Conservation (phyloP, 768 basidiomycete genomes). For the Lentinus tigrinus region DNA sequence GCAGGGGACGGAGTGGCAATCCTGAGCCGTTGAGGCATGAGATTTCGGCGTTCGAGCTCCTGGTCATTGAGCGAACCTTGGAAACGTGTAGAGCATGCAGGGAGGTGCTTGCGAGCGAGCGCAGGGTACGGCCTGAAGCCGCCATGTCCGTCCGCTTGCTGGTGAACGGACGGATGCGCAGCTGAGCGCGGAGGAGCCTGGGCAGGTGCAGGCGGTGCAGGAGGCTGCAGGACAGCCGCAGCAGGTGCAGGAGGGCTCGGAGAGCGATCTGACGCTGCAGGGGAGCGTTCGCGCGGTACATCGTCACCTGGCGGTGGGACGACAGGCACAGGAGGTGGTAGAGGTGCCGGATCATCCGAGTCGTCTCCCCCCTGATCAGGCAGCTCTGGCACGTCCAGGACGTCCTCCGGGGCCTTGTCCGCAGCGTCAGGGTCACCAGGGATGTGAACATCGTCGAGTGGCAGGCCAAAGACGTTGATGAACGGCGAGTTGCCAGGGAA, state of each 20-base stretch:
- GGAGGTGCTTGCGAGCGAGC: constrained; percentile 4
- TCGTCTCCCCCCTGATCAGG: constrained; percentile 12
- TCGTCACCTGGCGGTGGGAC: not conserved
- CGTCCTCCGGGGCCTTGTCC: not conserved
- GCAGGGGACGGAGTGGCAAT: not conserved
- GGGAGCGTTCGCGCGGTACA: not conserved
- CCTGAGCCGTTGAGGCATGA: not conserved
- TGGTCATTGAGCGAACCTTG: constrained; percentile 2
- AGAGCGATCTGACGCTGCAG: not conserved
- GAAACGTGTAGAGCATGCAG: not conserved
- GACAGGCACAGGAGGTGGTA: not conserved
- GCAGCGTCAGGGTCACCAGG: not conserved
- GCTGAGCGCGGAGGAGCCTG: not conserved
- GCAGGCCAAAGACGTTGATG: constrained; percentile 4
- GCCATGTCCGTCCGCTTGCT: not conserved
- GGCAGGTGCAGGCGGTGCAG: not conserved
- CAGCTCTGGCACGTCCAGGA: constrained; percentile 7
- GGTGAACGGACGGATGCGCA: not conserved
- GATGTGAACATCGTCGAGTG: constrained; percentile 2
- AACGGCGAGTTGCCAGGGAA: constrained; percentile 10
- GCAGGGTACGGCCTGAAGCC: constrained; percentile 1
- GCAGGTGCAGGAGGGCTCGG: constrained; percentile 3
- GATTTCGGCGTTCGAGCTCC: not conserved
- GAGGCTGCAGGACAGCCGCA: not conserved
- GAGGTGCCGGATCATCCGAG: constrained; percentile 13